Evolutionary conservation across 805 yeast genomes (phyloP), one percentile per base, ranked within the genome.

Genomic region (Saccharomycopsis sp.): DNA sequence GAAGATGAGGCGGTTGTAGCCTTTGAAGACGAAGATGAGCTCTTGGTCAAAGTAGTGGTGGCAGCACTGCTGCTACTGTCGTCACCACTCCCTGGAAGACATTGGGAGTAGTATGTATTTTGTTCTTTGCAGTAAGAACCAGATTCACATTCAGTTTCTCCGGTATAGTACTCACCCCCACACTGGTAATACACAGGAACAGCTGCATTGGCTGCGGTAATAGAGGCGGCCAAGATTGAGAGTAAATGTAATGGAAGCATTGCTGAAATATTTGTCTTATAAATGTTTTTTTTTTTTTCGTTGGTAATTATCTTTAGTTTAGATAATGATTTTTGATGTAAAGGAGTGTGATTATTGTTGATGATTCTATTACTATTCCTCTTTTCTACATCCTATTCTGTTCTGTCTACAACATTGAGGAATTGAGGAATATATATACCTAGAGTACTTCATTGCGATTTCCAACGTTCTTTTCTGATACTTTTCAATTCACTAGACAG

Each of bases 31-130:
- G 12, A 29, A 29, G 37, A 29, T 7, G 37, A 29, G 12, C 37
- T 29, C 37, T 29, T 29, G 12, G 37, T 29, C 37, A 29, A 29
- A n/a, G 41, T 46, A 14, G 41, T 15, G 15, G 52, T 29, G 3
- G 47, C 18, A 2, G n/a, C 34, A 12, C 44, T 21, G 37, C 37
- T 29, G 12, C 9, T 18, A 2, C 14, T 15, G 23, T 51, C 53
- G n/a, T 4, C n/a, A 18, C 12, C 24, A 9, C 9, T 18, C 24
- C n/a, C 37, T 24, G 54, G 23, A 53, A 40, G n/a, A 61, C 71
- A 68, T 55, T 66, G 70, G 59, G 60, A 64, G 58, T 67, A 68
- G 62, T 53, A 66, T 34, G 62, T 62, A 54, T 66, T 65, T 52
- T 62, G 61, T 1, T 65, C 58, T 48, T 53, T 53, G 58, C 70